A percentile compares a stretch with the other conserved stretches of the same genome.
phyloP scores from a whole-genome alignment of 495 filamentous ascomycete genomes.

The Choiromyces venosus region DNA sequence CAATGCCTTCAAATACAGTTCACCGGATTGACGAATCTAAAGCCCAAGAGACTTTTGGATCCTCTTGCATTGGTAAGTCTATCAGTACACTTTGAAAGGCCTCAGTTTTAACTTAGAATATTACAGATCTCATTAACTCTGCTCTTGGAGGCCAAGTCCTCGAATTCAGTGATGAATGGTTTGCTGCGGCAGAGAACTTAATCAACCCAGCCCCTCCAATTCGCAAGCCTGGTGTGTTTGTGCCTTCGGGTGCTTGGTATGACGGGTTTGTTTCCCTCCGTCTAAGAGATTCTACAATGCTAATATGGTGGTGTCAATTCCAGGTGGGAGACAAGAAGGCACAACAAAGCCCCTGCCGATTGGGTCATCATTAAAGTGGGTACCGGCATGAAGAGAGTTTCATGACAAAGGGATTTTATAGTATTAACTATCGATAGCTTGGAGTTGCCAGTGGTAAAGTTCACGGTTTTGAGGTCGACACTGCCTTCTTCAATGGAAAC shows the following conservation, averaged over 20 bases:
- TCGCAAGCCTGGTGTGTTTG: conserved; percentile 72
- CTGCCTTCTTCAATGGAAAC: conserved; percentile 80
- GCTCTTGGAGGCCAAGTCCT: conserved; percentile 69
- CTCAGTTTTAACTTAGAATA: background rate
- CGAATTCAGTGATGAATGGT: conserved; percentile 80
- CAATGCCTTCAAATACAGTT: background rate
- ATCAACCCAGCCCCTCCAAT: conserved; percentile 69
- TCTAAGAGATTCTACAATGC: background rate
- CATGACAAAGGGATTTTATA: background rate
- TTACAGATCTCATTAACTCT: conserved; percentile 68
- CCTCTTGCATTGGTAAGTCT: conserved; percentile 59
- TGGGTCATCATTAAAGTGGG: conserved; percentile 65
- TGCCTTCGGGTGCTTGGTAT: conserved; percentile 84
- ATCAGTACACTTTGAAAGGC: background rate
- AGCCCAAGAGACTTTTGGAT: conserved; percentile 68
- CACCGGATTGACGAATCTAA: conserved; percentile 42
- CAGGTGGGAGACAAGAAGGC: conserved; percentile 79
- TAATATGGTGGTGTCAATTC: background rate
- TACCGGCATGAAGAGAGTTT: background rate
- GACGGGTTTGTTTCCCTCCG: conserved; percentile 54
- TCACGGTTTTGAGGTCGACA: conserved; percentile 78
- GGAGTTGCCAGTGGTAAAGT: conserved; percentile 72
- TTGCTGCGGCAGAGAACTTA: conserved; percentile 75
- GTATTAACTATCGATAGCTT: conserved; percentile 44
- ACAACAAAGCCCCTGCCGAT: conserved; percentile 73